Evolutionary conservation across 805 yeast species (phyloP), one percentile per base, ranked within the genome.

Genomic region (Cyberlindnera veronae): DNA sequence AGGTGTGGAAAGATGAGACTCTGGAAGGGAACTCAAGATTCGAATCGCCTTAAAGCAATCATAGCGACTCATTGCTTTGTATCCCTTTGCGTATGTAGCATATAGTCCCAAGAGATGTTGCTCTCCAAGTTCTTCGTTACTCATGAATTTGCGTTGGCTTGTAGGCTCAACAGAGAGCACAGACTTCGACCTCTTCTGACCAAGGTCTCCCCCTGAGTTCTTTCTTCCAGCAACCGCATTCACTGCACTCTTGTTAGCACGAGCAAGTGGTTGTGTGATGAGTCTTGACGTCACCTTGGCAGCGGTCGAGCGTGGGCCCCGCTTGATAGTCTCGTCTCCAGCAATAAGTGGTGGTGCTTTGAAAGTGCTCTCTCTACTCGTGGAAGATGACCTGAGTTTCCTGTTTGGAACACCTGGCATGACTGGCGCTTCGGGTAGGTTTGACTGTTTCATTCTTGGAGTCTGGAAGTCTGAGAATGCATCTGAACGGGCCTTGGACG

Each of bases 21-120:
- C 73, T 1, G 95, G 86, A 16, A 93, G 66, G 18, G 77, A 61
- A 39, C 77, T 78, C 22, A 91, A 66, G 3, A 78, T 64, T 40
- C 91, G 64, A 9, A 90, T 77, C 0, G 97, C 95, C 53, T 82
- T 79, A 55, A 77, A 79, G 50, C 95, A 85, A 54, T 90, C 93
- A 60, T 75, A 90, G 31, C 72, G 68, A 46, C 73, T 63, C 68
- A 77, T 72, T 15, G 82, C 72, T 50, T 76, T 77, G 58, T 60
- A 77, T n/a, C 77, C 79, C 54, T 73, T 75, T 4, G 84, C 87
- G 49, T 81, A 69, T 8, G 68, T 62, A 2, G 73, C 63, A 51
- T 78, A 80, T 8, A 81, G 58, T 7, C 64, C 60, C 28, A 72
- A 59, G 21, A 79, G 51, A 46, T 71, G 70, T 29, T 65, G 63